Percentiles rank a stretch among this genome's conserved stretches.
Conservation (phyloP, 768 basidiomycete species). For the Bullera alba region DNA sequence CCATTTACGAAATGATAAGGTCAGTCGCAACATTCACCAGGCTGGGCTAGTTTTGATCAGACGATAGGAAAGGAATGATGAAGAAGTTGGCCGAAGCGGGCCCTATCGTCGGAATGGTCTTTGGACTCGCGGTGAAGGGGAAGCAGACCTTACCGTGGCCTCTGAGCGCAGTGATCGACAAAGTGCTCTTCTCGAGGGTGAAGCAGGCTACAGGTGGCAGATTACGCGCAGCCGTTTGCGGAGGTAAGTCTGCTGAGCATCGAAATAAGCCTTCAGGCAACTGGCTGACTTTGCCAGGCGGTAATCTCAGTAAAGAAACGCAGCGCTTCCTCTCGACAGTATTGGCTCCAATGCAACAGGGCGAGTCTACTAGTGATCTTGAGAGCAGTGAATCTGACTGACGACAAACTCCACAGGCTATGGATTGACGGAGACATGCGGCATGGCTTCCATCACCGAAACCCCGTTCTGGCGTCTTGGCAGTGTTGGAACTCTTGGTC, state of each 20-base stretch:
- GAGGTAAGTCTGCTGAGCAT: conserved; percentile 21
- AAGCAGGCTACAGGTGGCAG: conserved; percentile 42
- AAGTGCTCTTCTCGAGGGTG: conserved; percentile 39
- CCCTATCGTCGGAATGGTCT: conserved; percentile 27
- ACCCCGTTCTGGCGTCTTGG: conserved; percentile 26
- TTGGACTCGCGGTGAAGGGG: conserved; percentile 34
- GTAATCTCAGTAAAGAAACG: conserved; percentile 27
- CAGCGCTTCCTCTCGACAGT: conserved; percentile 43
- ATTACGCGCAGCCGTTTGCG: conserved; percentile 38
- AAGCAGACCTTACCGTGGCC: conserved; percentile 42
- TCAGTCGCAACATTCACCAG: background rate
- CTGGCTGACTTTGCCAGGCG: conserved; percentile 5
- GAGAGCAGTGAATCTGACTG: no score
- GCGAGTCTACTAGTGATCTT: conserved; percentile 40
- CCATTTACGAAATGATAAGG: conserved; percentile 33
- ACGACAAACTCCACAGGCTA: conserved; percentile 23
- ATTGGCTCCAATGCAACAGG: conserved; percentile 38
- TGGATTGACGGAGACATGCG: conserved; percentile 43
- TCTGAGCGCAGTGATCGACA: conserved; percentile 30
- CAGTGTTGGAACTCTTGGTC: conserved; percentile 38
- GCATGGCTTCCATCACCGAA: conserved; percentile 36
- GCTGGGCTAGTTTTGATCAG: background rate
- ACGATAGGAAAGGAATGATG: conserved; percentile 38
- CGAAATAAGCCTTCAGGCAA: no score
- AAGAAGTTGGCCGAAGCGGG: conserved; percentile 41